Conservation (phyloP, 495 filamentous ascomycete species). For the Penicillium ochrochloron region DNA sequence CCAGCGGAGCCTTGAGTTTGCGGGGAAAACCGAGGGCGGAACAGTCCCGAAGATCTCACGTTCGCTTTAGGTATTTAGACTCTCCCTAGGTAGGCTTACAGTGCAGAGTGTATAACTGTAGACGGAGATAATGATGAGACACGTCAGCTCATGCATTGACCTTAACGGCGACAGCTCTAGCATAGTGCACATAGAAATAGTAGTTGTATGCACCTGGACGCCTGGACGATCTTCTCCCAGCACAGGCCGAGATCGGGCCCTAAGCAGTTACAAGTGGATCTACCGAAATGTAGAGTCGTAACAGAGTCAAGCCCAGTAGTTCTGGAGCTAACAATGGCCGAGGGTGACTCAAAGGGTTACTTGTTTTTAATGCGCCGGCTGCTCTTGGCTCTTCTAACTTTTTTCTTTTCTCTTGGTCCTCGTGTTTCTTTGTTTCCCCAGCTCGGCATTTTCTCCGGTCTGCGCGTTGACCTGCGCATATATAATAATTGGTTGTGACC, state of each 20-base stretch:
- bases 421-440: not conserved
- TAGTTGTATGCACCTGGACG: not conserved
- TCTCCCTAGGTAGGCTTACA: not conserved
- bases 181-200: not conserved
- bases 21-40: constrained; percentile 6
- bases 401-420: not conserved
- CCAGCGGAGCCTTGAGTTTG: constrained; percentile 10
- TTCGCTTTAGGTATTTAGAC: not conserved
- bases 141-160: constrained; percentile 1
- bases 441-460: constrained; percentile 3
- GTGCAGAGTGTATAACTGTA: not conserved
- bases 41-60: not conserved
- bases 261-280: constrained; percentile 8
- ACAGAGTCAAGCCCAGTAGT: constrained; percentile 5
- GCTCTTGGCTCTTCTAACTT: constrained; percentile 1
- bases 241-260: constrained; percentile 32
- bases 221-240: constrained; percentile 16
- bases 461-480: not conserved
- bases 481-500: not conserved
- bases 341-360: constrained; percentile 15
- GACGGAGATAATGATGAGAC: not conserved
- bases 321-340: constrained; percentile 6
- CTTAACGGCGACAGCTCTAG: not conserved
- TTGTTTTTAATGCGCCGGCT: not conserved
- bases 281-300: constrained; percentile 13